These are phyloP conservation scores for Suhomyces terraborum DNA, from an alignment of 1,139 yeast species.

Conservation along the genomic window DNA sequence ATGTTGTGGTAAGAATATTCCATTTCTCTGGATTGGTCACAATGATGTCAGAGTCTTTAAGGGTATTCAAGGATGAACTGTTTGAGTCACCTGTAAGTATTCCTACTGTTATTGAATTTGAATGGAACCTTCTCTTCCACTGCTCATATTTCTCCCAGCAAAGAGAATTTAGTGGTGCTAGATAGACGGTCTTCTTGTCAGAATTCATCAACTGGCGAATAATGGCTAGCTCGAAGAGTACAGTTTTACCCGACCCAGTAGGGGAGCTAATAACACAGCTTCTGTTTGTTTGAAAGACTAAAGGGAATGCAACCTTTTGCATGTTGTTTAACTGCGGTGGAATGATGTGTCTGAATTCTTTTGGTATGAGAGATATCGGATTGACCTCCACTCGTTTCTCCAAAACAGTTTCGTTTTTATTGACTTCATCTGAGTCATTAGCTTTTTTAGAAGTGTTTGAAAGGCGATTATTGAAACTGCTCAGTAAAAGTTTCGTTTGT, in stretches of 20 bases:
- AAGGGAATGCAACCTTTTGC: constrained; percentile 48
- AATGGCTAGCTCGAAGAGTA: constrained; percentile 54
- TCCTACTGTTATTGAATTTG: constrained; percentile 41
- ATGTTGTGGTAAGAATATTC: constrained; percentile 53
- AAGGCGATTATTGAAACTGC: no score
- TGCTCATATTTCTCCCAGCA: constrained; percentile 46
- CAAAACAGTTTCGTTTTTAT: background rate
- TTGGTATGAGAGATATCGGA: background rate
- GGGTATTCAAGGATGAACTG: constrained; percentile 42
- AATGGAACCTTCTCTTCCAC: constrained; percentile 44
- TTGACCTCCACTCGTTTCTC: background rate
- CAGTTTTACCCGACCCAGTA: constrained; percentile 62
- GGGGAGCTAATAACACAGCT: constrained; percentile 56
- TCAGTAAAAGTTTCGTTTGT: no score
- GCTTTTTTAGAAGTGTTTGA: no score
- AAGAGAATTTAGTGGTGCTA: constrained; percentile 58
- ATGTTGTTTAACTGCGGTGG: constrained; percentile 41
- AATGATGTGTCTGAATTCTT: background rate
- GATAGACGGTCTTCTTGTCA: constrained; percentile 43
- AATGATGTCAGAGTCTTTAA: constrained; percentile 46
- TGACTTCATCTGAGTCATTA: no score
- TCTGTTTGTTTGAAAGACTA: constrained; percentile 32
- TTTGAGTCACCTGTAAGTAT: constrained; percentile 35
- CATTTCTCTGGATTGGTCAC: constrained; percentile 62
- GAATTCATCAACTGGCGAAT: constrained; percentile 30